Percentiles rank a stretch among this genome's conserved stretches.
Conservation (phyloP, 2,329 filamentous ascomycete genomes). For the Trichocomaceae sp. region DNA sequence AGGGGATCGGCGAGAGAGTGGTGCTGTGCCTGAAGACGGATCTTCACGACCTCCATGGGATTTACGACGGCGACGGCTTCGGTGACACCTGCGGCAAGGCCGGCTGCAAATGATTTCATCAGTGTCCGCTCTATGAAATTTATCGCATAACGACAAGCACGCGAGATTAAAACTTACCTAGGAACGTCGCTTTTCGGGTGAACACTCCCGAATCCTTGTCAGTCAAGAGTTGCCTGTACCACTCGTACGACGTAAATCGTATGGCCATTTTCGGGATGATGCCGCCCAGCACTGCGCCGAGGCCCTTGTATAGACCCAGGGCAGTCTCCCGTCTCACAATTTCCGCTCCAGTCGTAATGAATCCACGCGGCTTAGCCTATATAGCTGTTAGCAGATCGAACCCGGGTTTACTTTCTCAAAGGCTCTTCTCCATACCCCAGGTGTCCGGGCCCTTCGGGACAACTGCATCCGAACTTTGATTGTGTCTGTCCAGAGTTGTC, state of each 20-base stretch:
- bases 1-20: constrained; percentile 96
- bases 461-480: constrained; percentile 99
- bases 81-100: constrained; percentile 85
- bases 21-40: constrained; percentile 93
- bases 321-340: constrained; percentile 88
- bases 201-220: constrained; percentile 61
- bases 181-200: constrained; percentile 64
- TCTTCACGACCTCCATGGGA: constrained; percentile 99
- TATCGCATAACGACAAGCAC: background rate
- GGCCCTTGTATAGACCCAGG: constrained; percentile 89
- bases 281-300: constrained; percentile 92
- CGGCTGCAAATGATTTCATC: constrained; percentile 48
- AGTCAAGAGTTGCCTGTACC: constrained; percentile 79
- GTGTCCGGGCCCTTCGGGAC: constrained; percentile 72
- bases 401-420: background rate
- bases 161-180: constrained; percentile 47
- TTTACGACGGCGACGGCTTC: constrained; percentile 95
- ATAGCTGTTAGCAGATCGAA: constrained; percentile 5
- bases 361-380: constrained; percentile 70
- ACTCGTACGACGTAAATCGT: constrained; percentile 94
- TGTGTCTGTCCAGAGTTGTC: constrained; percentile 58
- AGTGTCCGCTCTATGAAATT: background rate
- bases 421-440: constrained; percentile 55
- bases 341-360: constrained; percentile 74
- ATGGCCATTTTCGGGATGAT: constrained; percentile 99